phyloP scores from a whole-genome alignment of 2,329 filamentous ascomycete species.

The Monosporascus sp. region DNA sequence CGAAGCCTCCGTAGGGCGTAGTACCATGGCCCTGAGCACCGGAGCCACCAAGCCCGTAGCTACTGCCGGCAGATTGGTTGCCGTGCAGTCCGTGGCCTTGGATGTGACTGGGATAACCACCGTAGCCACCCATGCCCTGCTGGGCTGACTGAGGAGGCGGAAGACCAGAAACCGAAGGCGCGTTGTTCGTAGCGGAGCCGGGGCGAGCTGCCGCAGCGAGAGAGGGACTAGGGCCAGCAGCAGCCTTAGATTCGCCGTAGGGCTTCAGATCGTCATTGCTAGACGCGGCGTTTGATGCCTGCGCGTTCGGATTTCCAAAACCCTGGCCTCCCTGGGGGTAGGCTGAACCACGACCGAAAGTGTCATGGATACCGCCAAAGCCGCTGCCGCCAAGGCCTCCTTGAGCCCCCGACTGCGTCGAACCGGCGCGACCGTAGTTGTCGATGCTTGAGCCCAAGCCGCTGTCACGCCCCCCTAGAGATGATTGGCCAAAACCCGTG shows the following conservation, averaged over 20 bases:
- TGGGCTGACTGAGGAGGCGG: constrained; percentile 51
- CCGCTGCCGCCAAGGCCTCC: constrained; percentile 45
- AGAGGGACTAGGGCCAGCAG: constrained; percentile 51
- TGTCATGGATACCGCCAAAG: constrained; percentile 51
- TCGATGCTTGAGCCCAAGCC: constrained; percentile 45
- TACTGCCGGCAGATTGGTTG: constrained; percentile 37
- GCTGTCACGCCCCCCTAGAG: constrained; percentile 46
- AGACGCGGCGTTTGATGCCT: constrained; percentile 37
- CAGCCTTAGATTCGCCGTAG: constrained; percentile 51
- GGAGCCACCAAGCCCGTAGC: constrained; percentile 49
- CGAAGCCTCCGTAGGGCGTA: constrained; percentile 50
- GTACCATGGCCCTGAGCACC: constrained; percentile 48
- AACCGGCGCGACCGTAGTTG: constrained; percentile 48
- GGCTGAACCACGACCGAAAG: constrained; percentile 47
- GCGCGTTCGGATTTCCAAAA: constrained; percentile 45
- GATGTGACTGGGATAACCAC: constrained; percentile 51
- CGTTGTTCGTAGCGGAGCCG: constrained; percentile 52
- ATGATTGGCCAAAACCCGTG: constrained; percentile 46
- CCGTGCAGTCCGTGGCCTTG: constrained; percentile 50
- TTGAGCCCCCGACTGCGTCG: constrained; percentile 45
- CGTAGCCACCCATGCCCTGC: constrained; percentile 50
- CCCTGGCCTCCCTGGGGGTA: constrained; percentile 52
- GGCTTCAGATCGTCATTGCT: constrained; percentile 53
- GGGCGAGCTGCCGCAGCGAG: constrained; percentile 51
- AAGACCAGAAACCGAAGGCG: constrained; percentile 47